Base-by-base conservation (phyloP, 1,139 yeast species). In the Schizosaccharomyces versatilis region DNA sequence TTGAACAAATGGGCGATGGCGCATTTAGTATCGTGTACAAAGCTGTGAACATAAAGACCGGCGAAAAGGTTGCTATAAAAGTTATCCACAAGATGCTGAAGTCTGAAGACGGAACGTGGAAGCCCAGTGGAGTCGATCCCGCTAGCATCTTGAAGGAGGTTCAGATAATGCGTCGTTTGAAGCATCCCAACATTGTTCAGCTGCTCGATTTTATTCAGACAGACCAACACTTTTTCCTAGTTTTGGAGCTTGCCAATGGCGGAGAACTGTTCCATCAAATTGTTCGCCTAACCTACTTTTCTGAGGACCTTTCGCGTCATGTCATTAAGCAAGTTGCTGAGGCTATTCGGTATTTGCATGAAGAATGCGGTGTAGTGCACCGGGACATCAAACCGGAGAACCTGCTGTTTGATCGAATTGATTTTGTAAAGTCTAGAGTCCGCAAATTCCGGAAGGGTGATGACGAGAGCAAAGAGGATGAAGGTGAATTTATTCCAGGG, bases 321-420 rank as follows among this genome's bases (percentile, higher is more conserved):
- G 81, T 88, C 10, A 84, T 90, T 58, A 69, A 73, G 51, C 98
- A 90, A 66, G 79, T 90, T 54, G 85, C 94, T 8, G 73, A 80
- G 54, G 93, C 97, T 0, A 74, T 90, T 32, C 75, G 79, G 59
- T 84, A 84, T 66, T 71, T 90, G 62, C 98, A 90, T 68, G 79
- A 78, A 59, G 79, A 77, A 56, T 75, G 78, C 53, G 94, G 95
- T 54, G 80, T 90, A 51, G 98, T 86, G 17, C 98, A 90, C 66
- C 74, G 98, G 56, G 98, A 90, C 67, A 81, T 90, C 61, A 90
- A 90, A 66, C 97, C 98, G 0, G 98, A 90, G 64, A 90, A 90
- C 67, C 71, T 90, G 55, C 71, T 90, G 54, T 90, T 84, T 67
- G 77, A 79, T 59, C 95, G 95, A 1, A 78, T 81, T 54, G 81